Percentiles rank a stretch among this genome's conserved stretches.
These are phyloP conservation scores for Iberis pinnata DNA, from an alignment of 345 rosid genomes.

Conservation along the genomic window DNA sequence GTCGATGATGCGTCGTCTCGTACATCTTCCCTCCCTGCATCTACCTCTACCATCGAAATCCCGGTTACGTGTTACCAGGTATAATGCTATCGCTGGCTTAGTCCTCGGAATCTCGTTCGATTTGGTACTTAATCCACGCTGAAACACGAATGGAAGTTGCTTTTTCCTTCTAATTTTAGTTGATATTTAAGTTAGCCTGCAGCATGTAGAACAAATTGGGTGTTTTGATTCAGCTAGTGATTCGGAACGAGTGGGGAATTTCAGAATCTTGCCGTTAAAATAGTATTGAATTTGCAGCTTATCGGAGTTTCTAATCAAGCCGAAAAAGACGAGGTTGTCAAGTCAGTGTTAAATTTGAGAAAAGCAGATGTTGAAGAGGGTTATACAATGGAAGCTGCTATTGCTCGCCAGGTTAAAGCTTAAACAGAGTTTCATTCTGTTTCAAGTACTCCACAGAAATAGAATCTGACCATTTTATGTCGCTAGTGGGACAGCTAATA, in stretches of 20 bases:
- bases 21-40: constrained; percentile 27
- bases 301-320: constrained; percentile 65
- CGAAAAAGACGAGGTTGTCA: constrained; percentile 92
- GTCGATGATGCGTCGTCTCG: constrained; percentile 37
- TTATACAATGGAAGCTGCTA: constrained; percentile 62
- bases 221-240: too few relatives aligned
- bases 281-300: constrained; percentile 41
- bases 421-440: constrained; percentile 13
- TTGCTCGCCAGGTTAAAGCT: constrained; percentile 65
- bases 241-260: too few relatives aligned
- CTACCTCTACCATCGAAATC: constrained; percentile 40
- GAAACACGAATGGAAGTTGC: neutral
- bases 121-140: neutral
- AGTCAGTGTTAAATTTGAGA: constrained; percentile 69
- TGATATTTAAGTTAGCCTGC: neutral
- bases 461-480: neutral
- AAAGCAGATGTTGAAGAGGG: constrained; percentile 78
- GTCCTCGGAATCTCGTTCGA: neutral
- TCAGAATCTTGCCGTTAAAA: constrained; percentile 2
- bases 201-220: too few relatives aligned
- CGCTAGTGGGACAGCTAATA: neutral
- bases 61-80: constrained; percentile 82
- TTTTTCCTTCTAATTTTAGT: neutral
- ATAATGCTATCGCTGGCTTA: constrained; percentile 1
- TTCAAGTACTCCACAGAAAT: constrained; percentile 12